Conservation (phyloP, 2,329 filamentous ascomycete species). For the Clarireedia hainanense region DNA sequence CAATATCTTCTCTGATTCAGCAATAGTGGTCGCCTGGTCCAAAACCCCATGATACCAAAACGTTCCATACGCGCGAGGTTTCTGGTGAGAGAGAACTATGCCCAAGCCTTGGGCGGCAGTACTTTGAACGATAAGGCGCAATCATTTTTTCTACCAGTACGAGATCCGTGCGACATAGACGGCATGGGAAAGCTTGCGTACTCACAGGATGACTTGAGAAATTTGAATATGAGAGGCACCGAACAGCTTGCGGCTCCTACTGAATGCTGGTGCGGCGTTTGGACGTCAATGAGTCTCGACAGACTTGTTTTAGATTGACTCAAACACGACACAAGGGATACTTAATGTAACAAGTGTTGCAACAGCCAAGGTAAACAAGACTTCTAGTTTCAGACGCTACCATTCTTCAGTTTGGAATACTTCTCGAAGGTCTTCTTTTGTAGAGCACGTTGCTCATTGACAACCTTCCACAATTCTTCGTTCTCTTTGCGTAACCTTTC, state of each 20-base stretch:
- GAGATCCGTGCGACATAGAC: not conserved
- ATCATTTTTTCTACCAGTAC: not conserved
- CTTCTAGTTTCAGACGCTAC: constrained; percentile 10
- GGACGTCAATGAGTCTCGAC: not conserved
- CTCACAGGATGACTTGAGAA: not conserved
- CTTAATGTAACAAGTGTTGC: not conserved
- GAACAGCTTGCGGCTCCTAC: no score
- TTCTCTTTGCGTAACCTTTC: constrained; percentile 34
- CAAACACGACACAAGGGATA: constrained; percentile 7
- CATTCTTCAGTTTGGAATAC: constrained; percentile 24
- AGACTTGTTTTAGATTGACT: not conserved
- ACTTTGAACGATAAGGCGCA: no score
- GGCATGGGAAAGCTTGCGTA: not conserved
- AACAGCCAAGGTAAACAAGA: not conserved
- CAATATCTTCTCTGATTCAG: no score
- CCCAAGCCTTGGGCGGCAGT: no score
- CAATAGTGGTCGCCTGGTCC: no score
- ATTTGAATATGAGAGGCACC: no score
- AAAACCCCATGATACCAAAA: no score
- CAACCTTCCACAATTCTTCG: constrained; percentile 37
- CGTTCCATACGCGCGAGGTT: no score
- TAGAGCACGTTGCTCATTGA: constrained; percentile 36
- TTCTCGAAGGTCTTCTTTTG: constrained; percentile 34
- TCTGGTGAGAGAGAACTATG: no score
- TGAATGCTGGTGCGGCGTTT: not conserved